Percentiles rank a stretch among this genome's conserved stretches.
These are phyloP conservation scores for Coemansia sp. DNA, from an alignment of 192 early-diverging fungal genomes.

Conservation along the genomic window DNA sequence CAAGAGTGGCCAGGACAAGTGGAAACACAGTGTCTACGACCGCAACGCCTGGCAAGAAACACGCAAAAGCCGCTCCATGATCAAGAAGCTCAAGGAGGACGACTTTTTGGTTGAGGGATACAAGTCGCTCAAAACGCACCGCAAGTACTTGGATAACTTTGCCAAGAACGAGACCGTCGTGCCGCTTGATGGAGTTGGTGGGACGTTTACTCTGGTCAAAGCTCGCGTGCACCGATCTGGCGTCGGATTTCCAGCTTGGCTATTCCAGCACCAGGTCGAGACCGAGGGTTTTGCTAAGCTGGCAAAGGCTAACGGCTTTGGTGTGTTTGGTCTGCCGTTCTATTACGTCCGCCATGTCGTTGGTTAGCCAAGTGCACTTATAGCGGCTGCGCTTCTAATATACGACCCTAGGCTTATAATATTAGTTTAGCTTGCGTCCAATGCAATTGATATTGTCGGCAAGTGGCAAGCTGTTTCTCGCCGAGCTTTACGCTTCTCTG, in stretches of 20 bases:
- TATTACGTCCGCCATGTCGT: constrained; percentile 65
- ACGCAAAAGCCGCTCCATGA: constrained; percentile 53
- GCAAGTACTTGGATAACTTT: constrained; percentile 49
- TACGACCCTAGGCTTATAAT: neutral
- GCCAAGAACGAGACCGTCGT: constrained; percentile 53
- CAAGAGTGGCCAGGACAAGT: constrained; percentile 48
- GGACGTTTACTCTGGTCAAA: constrained; percentile 68
- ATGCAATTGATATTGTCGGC: too few species aligned
- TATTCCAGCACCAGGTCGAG: constrained; percentile 70
- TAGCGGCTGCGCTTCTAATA: neutral
- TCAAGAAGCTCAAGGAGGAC: constrained; percentile 37
- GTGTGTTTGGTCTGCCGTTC: constrained; percentile 66
- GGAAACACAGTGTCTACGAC: constrained; percentile 64
- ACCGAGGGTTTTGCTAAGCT: constrained; percentile 77
- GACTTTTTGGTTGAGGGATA: constrained; percentile 52
- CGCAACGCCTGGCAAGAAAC: constrained; percentile 76
- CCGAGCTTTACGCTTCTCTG: too few species aligned
- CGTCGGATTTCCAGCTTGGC: constrained; percentile 64
- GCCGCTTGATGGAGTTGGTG: constrained; percentile 68
- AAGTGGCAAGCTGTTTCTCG: too few species aligned
- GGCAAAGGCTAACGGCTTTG: constrained; percentile 65
- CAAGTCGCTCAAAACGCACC: constrained; percentile 48
- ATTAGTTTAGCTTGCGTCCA: too few species aligned
- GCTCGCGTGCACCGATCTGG: constrained; percentile 69
- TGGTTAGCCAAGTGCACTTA: neutral